Conservation (phyloP, 768 basidiomycete genomes). For the Suillus subluteus region DNA sequence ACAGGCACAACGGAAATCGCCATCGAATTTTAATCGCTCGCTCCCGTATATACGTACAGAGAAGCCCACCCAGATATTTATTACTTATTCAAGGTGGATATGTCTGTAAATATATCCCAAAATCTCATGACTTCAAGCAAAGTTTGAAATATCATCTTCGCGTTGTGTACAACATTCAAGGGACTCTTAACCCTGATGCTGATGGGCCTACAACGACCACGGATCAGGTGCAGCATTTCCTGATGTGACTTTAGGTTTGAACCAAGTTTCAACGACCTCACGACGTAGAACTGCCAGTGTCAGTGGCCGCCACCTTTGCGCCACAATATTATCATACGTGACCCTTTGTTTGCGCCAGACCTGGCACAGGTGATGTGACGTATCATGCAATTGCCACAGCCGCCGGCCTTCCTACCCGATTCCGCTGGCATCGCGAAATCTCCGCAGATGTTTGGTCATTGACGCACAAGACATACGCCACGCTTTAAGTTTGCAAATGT, state of each 20-base stretch:
- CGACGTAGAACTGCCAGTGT: not conserved
- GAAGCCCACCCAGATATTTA: too few species aligned
- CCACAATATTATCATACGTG: not conserved
- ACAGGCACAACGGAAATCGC: conserved; percentile 6
- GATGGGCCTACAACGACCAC: not conserved
- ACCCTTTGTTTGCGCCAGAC: not conserved
- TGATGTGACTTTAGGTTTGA: not conserved
- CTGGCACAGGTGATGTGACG: not conserved
- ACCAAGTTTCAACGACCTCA: not conserved
- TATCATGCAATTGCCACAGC: not conserved
- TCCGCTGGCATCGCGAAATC: not conserved
- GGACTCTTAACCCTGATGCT: too few species aligned
- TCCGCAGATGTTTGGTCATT: not conserved
- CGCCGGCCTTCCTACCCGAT: not conserved
- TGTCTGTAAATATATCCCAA: too few species aligned
- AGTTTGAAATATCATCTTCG: too few species aligned
- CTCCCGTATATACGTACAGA: not conserved
- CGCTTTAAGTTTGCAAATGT: not conserved
- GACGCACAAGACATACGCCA: not conserved
- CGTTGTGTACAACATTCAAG: too few species aligned
- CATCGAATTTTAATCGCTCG: not conserved
- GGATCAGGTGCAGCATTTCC: not conserved
- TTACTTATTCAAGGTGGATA: too few species aligned
- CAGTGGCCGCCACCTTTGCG: not conserved
- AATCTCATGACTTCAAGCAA: too few species aligned